A percentile compares a stretch with the other conserved stretches of the same genome.
phyloP scores from a whole-genome alignment of 1,139 yeast species.

The Geotrichum aggregatum region DNA sequence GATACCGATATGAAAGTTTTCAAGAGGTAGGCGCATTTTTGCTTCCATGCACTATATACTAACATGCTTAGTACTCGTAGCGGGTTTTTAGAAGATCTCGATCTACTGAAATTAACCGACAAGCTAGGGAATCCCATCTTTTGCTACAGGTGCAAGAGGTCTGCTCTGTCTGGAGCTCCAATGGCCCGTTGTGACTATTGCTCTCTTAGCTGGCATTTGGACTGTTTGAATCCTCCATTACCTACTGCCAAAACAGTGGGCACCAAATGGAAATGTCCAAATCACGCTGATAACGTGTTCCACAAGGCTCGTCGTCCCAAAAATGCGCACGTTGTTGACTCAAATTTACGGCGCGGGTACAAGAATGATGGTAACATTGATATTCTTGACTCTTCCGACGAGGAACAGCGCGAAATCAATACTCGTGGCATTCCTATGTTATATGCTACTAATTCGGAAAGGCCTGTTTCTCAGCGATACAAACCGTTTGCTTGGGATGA shows the following conservation, averaged over 20 bases:
- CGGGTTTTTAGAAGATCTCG: constrained; percentile 47
- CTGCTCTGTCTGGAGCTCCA: constrained; percentile 54
- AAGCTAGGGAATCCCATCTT: constrained; percentile 59
- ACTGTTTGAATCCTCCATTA: constrained; percentile 76
- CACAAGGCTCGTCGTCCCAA: constrained; percentile 48
- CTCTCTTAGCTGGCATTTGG: constrained; percentile 84
- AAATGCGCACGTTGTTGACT: constrained; percentile 52
- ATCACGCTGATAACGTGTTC: constrained; percentile 55
- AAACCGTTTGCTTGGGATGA: constrained; percentile 36
- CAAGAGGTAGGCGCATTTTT: constrained; percentile 34
- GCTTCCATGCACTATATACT: neutral
- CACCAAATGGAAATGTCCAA: constrained; percentile 89
- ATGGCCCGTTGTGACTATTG: constrained; percentile 84
- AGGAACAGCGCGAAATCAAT: constrained; percentile 27
- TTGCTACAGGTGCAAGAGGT: constrained; percentile 72
- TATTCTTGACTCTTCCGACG: constrained; percentile 42
- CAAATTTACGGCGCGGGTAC: constrained; percentile 57
- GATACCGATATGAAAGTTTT: constrained; percentile 55
- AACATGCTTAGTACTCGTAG: constrained; percentile 30
- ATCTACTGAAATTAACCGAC: constrained; percentile 62
- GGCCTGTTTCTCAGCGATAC: neutral
- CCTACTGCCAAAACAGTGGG: constrained; percentile 74
- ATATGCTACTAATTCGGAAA: neutral
- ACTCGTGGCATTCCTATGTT: constrained; percentile 45
- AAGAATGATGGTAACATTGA: constrained; percentile 68